Evolutionary conservation across 768 basidiomycete species (phyloP), one percentile per base, ranked within the genome.

Genomic region (Suillus ampliporus): DNA sequence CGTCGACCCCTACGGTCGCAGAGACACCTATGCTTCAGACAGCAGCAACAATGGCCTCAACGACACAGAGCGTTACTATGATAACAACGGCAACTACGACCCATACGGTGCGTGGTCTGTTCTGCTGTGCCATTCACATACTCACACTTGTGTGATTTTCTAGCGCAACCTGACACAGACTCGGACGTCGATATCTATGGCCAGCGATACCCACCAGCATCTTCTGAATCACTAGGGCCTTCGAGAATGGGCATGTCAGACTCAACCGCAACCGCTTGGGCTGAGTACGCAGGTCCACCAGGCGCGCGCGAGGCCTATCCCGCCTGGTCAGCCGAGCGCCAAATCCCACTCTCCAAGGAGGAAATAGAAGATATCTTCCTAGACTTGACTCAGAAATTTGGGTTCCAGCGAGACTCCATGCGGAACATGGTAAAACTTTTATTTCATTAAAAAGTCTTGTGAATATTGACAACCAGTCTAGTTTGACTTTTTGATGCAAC

Each of bases 321-420:
- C 0, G 95, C 97, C 1, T 99, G 97, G 97, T 89, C 88, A 11
- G 77, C 88, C 44, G 97, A 99, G 57, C 89, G 92, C 15, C 89
- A 92, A 67, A 97, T 98, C 64, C 97, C 97, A n/a, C 82, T 99
- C 15, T 96, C 95, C 21, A 98, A 99, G 82, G 97, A 99, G 77
- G 97, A 98, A 81, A 98, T 99, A 61, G 97, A 99, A 75, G 97
- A 99, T 73, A 94, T 99, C 56, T 94, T 99, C 74, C 86, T 98
- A 57, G 97, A 99, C 80, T 84, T 99, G 38, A 90, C 95, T 31
- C 95, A 98, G 83, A 99, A 99, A 78, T 99, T 99, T 78, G 97
- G 97, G 64, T 99, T 99, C 74, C 97, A 96, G 80, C 83, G 89
- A 61, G 95, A 96, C 75, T 92, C 91, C 17, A 95, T 94, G 93